Evolutionary conservation across 2,329 filamentous ascomycete species (phyloP).

Genomic region (Aotearoamyces nothofagi): DNA sequence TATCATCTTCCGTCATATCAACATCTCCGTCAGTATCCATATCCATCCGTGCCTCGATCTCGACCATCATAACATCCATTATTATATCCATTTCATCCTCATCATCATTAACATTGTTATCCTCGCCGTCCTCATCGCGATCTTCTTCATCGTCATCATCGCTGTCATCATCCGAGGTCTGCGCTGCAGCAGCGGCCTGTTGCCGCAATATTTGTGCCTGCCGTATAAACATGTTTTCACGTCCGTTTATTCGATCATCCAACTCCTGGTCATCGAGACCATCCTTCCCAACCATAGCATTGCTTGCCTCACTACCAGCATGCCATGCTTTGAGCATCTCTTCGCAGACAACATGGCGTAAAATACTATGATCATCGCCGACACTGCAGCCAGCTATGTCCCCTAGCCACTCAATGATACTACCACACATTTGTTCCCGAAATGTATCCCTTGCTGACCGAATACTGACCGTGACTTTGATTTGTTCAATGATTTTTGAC

Average conservation of each 20-base stretch:
- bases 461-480: slow-evolving; percentile 91
- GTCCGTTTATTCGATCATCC: slow-evolving; percentile 18
- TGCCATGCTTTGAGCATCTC: slow-evolving; percentile 82
- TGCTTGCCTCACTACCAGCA: slow-evolving; percentile 67
- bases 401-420: slow-evolving; percentile 87
- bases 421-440: slow-evolving; percentile 96
- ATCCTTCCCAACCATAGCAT: slow-evolving; percentile 60
- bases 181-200: slow-evolving; percentile 8
- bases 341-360: slow-evolving; percentile 75
- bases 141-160: slow-evolving; percentile 20
- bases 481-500: slow-evolving; percentile 80
- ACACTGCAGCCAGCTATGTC: slow-evolving; percentile 87
- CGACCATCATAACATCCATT: slow-evolving; percentile 37
- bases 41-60: slow-evolving; percentile 23
- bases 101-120: slow-evolving; percentile 23
- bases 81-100: slow-evolving; percentile 6
- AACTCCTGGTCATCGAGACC: slow-evolving; percentile 71
- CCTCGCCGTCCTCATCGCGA: slow-evolving; percentile 18
- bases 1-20: slow-evolving; percentile 29
- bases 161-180: slow-evolving; percentile 11
- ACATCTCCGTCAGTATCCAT: slow-evolving; percentile 31
- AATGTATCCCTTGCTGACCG: slow-evolving; percentile 90
- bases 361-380: slow-evolving; percentile 61
- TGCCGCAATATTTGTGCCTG: slow-evolving; percentile 9
- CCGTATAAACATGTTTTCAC: slow-evolving; percentile 7